Conservation (phyloP, 164 flowering plant genomes). For the Vitis rupestris region DNA sequence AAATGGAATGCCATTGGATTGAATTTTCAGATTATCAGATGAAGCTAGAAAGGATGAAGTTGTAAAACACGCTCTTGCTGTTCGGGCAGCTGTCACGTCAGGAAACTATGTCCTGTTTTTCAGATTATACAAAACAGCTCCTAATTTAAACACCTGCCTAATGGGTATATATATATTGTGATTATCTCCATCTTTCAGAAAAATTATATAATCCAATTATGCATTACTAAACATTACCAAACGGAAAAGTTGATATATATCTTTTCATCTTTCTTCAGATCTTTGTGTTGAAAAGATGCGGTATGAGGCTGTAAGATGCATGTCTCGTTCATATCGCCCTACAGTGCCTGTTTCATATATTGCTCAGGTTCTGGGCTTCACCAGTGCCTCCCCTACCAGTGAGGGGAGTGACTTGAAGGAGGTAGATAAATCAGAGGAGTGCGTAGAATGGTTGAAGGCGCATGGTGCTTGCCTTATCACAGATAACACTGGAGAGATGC, state of each 20-base stretch:
- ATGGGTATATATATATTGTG: conserved; percentile 61
- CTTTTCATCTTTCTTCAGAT: conserved; percentile 47
- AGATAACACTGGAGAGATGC: conserved; percentile 70
- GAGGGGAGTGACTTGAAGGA: conserved; percentile 53
- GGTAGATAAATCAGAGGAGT: conserved; percentile 66
- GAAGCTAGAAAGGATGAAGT: conserved; percentile 72
- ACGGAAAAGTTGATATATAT: not conserved
- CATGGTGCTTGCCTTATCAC: conserved; percentile 78
- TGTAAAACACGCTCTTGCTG: conserved; percentile 91
- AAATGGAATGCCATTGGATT: conserved; percentile 1
- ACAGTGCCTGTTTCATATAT: conserved; percentile 73
- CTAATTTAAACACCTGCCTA: conserved; percentile 70
- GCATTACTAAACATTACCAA: not conserved
- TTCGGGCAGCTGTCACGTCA: conserved; percentile 85
- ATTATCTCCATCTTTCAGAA: not conserved
- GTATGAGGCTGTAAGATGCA: conserved; percentile 82
- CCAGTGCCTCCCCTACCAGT: conserved; percentile 20
- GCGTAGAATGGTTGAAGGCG: conserved; percentile 88
- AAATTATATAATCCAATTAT: not conserved
- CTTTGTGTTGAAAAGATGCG: conserved; percentile 92
- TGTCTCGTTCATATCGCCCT: conserved; percentile 92
- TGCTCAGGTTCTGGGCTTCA: conserved; percentile 77
- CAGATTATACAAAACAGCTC: conserved; percentile 82
- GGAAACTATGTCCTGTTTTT: conserved; percentile 87
- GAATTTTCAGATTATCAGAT: conserved; percentile 55